Conservation (phyloP, 371 early-diverging fungal genomes). For the Fennellomyces sp. region DNA sequence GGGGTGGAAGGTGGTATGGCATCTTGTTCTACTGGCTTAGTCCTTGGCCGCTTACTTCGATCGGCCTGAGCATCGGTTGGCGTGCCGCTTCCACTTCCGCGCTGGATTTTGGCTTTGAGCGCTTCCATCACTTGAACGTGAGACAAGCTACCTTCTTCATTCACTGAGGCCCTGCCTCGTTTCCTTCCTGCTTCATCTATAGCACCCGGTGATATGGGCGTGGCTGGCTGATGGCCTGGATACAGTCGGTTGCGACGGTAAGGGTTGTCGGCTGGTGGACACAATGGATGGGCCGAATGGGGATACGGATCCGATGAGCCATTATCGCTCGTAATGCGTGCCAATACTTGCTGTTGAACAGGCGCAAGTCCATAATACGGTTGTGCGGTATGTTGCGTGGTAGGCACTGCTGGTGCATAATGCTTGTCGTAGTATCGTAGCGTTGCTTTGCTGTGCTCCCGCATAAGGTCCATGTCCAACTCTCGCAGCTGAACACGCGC, state of each 20-base stretch:
- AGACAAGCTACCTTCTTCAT: slow-evolving; percentile 9
- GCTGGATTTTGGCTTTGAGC: slow-evolving; percentile 47
- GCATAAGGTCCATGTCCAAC: slow-evolving; percentile 38
- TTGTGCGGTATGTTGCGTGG: background rate
- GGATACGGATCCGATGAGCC: slow-evolving; percentile 31
- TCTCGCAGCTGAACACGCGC: slow-evolving; percentile 36
- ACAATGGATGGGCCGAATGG: slow-evolving; percentile 45
- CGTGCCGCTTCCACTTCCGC: slow-evolving; percentile 14
- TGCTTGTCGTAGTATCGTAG: background rate
- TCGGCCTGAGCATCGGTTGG: background rate
- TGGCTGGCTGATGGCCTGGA: slow-evolving; percentile 15
- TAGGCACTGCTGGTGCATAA: too few relatives aligned
- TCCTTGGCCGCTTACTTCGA: background rate
- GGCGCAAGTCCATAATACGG: slow-evolving; percentile 18
- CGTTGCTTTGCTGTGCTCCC: slow-evolving; percentile 25
- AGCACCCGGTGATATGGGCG: slow-evolving; percentile 19
- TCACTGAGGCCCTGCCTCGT: background rate
- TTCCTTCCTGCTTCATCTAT: background rate
- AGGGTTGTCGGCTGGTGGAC: slow-evolving; percentile 18
- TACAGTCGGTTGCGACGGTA: slow-evolving; percentile 11
- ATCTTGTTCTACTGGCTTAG: background rate
- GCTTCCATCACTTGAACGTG: slow-evolving; percentile 52
- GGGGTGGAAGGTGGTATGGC: slow-evolving; percentile 8
- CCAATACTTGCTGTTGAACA: slow-evolving; percentile 39
- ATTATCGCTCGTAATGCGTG: slow-evolving; percentile 37